A percentile compares a stretch with the other conserved stretches of the same genome.
These are phyloP conservation scores for Catunica adiposa DNA, from an alignment of 2,329 filamentous ascomycete genomes.

Conservation along the genomic window DNA sequence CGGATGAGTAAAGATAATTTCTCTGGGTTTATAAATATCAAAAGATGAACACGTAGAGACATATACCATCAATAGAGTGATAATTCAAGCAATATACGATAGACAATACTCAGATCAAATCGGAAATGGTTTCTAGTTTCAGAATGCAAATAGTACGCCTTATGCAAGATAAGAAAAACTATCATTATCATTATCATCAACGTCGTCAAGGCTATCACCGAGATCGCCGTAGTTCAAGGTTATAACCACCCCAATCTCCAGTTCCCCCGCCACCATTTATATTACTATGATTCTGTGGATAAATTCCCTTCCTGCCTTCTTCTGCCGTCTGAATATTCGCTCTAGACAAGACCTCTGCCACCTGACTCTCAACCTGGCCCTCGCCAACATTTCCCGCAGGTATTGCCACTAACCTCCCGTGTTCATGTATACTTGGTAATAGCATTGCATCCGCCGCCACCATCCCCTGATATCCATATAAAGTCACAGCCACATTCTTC, in stretches of 20 bases:
- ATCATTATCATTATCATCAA: not conserved
- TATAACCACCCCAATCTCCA: no score
- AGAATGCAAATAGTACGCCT: not conserved
- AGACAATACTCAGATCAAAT: not conserved
- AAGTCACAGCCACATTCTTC: not conserved
- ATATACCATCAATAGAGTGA: slow-evolving; percentile 9
- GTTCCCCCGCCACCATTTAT: not conserved
- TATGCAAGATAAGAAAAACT: not conserved
- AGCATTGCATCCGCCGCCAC: not conserved
- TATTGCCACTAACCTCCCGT: not conserved
- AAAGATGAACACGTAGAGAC: slow-evolving; percentile 5
- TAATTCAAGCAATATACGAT: not conserved
- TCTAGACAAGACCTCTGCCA: slow-evolving; percentile 6
- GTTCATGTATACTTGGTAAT: slow-evolving; percentile 1
- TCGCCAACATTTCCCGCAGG: not conserved
- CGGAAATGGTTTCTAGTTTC: no score
- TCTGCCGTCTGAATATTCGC: slow-evolving; percentile 5
- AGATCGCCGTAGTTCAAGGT: not conserved
- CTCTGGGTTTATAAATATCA: slow-evolving; percentile 5
- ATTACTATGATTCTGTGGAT: not conserved
- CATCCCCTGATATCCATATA: not conserved
- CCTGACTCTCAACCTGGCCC: slow-evolving; percentile 9
- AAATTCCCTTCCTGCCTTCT: not conserved
- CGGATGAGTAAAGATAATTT: slow-evolving; percentile 1
- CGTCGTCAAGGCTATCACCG: not conserved